Evolutionary conservation across 2,329 filamentous ascomycete species (phyloP), one percentile per base, ranked within the genome.

Genomic region (Macrophomina tecta): DNA sequence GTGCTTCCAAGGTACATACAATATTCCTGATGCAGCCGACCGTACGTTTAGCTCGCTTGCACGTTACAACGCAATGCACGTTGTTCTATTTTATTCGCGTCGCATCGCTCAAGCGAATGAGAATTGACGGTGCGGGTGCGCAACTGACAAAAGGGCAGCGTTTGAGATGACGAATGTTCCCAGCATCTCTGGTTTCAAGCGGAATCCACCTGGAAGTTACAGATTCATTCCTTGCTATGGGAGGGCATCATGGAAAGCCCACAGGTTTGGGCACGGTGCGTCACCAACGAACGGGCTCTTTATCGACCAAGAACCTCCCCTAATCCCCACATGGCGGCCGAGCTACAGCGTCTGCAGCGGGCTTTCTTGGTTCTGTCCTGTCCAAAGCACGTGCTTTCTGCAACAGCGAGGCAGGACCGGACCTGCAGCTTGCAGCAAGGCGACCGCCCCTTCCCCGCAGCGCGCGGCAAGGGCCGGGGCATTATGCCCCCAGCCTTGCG

Each of bases 371-470:
- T 23, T 23, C 23, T 36, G 32, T 16, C 16, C 55, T 16, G 55
- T 9, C 7, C 12, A 42, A 2, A 32, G 40, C 56, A 60, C 40
- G 56, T 60, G 56, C 56, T 7, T 38, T 23, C 23, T 16, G 23
- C 38, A 58, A 40, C 23, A 23, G 23, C 23, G 23, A 38, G 36
- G 11, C 11, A 38, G 7, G 7, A 38, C 36, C 6, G 56, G 56
- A 46, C 40, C 30, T 60, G 56, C 56, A 60, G 56, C 40, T 16
- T 60, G 56, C 56, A 60, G 28, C 56, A 60, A 60, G 42, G 56
- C 52, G 52, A 40, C 18, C 28, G 40, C 36, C 11, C 23, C 42
- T 60, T 40, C 56, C 56, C 56, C 56, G 56, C 56, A 60, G 56
- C 56, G 23, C 23, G 23, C 23, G 56, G 56, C 56, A 46, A 32